Percentiles rank a stretch among this genome's conserved stretches.
Conservation (phyloP, 129 eudicot species). For the Saussurea involucrata region DNA sequence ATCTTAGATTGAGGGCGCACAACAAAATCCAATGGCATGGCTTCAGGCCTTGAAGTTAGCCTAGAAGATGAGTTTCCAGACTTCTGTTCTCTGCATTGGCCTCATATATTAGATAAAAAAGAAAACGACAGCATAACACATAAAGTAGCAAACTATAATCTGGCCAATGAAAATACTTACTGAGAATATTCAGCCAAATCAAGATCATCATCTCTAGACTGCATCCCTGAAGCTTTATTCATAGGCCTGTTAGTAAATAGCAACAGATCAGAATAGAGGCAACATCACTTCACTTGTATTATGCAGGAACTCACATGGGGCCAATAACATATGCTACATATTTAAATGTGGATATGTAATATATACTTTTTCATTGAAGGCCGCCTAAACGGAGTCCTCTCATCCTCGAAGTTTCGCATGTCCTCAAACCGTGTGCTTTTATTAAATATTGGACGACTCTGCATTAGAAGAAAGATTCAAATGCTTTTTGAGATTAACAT, state of each 20-base stretch:
- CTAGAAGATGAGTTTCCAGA: constrained; percentile 75
- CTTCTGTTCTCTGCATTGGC: constrained; percentile 55
- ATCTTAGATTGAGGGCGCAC: constrained; percentile 95
- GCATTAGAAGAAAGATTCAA: constrained; percentile 22
- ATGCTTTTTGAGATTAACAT: background rate
- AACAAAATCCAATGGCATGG: constrained; percentile 83
- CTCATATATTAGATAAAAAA: constrained; percentile 8
- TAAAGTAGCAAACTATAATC: background rate
- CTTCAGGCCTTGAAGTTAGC: constrained; percentile 83
- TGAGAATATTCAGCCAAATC: constrained; percentile 74
- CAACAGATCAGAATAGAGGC: constrained; percentile 15
- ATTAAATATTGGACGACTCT: constrained; percentile 96
- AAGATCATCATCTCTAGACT: constrained; percentile 86
- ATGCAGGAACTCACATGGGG: background rate
- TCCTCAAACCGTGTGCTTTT: constrained; percentile 97
- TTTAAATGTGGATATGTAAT: background rate
- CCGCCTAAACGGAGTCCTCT: constrained; percentile 54
- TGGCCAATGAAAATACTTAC: constrained; percentile 42
- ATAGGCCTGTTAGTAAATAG: constrained; percentile 45
- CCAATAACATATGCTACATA: background rate
- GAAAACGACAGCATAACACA: background rate
- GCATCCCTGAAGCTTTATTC: constrained; percentile 65
- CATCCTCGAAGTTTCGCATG: constrained; percentile 82
- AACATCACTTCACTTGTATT: too few relatives aligned
- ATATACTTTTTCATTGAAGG: constrained; percentile 67